phyloP scores from a whole-genome alignment of 768 basidiomycete genomes.

The Hydnum rufescens region DNA sequence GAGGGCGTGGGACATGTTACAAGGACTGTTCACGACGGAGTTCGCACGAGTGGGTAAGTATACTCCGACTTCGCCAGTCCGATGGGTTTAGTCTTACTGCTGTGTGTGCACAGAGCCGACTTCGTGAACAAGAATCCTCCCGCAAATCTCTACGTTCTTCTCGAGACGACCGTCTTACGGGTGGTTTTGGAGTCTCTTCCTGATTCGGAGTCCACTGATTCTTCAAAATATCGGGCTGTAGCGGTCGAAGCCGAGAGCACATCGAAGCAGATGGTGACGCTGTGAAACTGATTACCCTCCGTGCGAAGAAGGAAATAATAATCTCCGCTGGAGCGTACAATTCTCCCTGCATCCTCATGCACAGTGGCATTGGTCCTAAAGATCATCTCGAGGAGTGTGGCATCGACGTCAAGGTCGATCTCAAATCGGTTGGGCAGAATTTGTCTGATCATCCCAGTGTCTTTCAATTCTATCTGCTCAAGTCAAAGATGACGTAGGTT shows the following conservation, averaged over 20 bases:
- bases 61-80: neutral
- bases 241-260: neutral
- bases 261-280: neutral
- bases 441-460: conserved; percentile 39
- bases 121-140: conserved; percentile 1
- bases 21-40: neutral
- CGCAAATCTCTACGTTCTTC: neutral
- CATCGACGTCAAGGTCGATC: conserved; percentile 38
- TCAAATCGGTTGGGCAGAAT: conserved; percentile 56
- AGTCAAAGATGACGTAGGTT: neutral
- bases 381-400: conserved; percentile 30
- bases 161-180: neutral
- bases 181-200: neutral
- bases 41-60: neutral
- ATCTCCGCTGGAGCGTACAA: conserved; percentile 19
- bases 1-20: neutral
- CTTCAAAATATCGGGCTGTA: neutral
- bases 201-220: neutral
- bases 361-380: conserved; percentile 47
- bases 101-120: neutral
- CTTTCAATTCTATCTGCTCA: neutral
- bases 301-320: conserved; percentile 8
- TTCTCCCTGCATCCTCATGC: conserved; percentile 21
- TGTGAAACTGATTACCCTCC: neutral
- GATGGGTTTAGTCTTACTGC: neutral